Percentiles rank a stretch among this genome's conserved stretches.
Conservation (phyloP, 2,329 filamentous ascomycete genomes). For the Phaeomoniella chlamydospora region DNA sequence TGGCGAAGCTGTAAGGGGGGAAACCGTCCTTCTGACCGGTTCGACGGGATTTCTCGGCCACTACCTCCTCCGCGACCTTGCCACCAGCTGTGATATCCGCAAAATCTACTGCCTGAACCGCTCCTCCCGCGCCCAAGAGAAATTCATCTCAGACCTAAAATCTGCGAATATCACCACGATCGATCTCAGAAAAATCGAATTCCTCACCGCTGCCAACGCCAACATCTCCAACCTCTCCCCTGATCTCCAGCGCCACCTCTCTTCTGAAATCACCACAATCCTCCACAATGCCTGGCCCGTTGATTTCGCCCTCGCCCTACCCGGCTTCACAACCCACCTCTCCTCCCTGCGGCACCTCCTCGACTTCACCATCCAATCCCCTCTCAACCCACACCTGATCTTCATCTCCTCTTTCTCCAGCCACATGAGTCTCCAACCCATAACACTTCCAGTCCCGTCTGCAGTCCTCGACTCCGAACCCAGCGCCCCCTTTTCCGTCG, state of each 20-base stretch:
- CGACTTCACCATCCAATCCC: slow-evolving; percentile 6
- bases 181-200: too few species aligned
- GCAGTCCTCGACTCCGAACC: slow-evolving; percentile 6
- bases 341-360: slow-evolving; percentile 14
- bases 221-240: slow-evolving; percentile 13
- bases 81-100: slow-evolving; percentile 6
- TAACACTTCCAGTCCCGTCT: slow-evolving; percentile 13
- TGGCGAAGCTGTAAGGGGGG: too few species aligned
- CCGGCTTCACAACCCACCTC: slow-evolving; percentile 17
- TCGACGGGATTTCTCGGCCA: slow-evolving; percentile 17
- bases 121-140: too few species aligned
- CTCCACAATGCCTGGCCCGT: slow-evolving; percentile 26
- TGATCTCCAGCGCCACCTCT: slow-evolving; percentile 11
- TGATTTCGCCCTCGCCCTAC: slow-evolving; percentile 17
- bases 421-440: slow-evolving; percentile 11
- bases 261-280: slow-evolving; percentile 10
- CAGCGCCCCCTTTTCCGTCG: slow-evolving; percentile 16
- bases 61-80: slow-evolving; percentile 13
- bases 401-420: slow-evolving; percentile 16
- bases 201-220: slow-evolving; percentile 8
- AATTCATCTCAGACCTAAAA: too few species aligned
- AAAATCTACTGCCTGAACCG: slow-evolving; percentile 17
- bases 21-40: slow-evolving; percentile 19
- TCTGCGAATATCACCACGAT: too few species aligned
- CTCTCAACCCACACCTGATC: too few species aligned